Base-by-base conservation (phyloP, 768 basidiomycete genomes). In the Pleurotus salmoneostramineus region DNA sequence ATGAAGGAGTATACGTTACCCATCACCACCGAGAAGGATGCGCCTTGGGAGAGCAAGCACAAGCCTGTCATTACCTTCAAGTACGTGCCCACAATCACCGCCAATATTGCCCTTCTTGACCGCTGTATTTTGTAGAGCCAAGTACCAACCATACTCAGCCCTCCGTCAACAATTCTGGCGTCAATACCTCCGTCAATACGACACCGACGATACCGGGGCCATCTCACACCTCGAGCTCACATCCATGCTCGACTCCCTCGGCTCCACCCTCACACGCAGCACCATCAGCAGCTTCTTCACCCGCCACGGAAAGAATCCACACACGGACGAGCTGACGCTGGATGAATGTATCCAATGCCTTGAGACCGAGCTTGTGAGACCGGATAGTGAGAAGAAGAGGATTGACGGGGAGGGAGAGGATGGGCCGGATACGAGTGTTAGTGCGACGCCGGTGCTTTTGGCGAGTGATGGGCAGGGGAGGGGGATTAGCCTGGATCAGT, bases 221-320 rank as follows among this genome's bases (percentile, higher is more conserved):
- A 72, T 95, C 42, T 94, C 93, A 0, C 87, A 88, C 60, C 74
- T 95, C 56, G 97, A 98, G 70, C 78, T 97, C 34, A 91, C 89
- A 0, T 91, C 91, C 8, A 95, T 98, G 91, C 87, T 99, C 44
- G 96, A 98, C 73, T 96, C 95, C 1, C 86, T 99, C 37, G 95
- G 95, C 4, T 97, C 95, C 3, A 98, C 96, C 0, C 82, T 98
- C 50, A 90, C 89, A 5, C 72, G 71, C 0, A 76, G 84, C 45
- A 98, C 96, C 1, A 76, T 97, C 58, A 80, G 89, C 63, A 80
- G 80, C 11, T 98, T 96, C 81, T 98, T 91, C 74, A 82, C 79
- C 6, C 80, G 84, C 5, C 81, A 78, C 64, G 80, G 80, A 57
- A 93, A 91, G 70, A 72, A 78, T 3, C 81, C 86, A 0, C 76